A percentile compares a stretch with the other conserved stretches of the same genome.
phyloP scores from a whole-genome alignment of 371 early-diverging fungal genomes.

The Gilbertella persicaria region DNA sequence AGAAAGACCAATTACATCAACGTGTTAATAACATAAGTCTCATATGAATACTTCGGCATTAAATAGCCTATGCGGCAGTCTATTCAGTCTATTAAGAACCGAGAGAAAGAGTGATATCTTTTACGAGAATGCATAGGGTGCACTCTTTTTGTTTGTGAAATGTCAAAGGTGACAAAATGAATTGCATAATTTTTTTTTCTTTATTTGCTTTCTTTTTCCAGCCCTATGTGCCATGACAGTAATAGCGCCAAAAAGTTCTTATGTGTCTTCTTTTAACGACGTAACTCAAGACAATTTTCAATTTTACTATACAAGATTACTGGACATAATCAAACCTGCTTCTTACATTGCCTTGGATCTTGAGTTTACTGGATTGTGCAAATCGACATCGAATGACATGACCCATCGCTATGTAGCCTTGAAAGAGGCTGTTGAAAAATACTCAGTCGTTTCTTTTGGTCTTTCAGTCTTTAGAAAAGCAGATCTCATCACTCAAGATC shows the following conservation, averaged over 20 bases:
- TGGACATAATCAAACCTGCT: slow-evolving; percentile 37
- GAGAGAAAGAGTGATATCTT: too few species aligned
- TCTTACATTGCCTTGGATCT: slow-evolving; percentile 82
- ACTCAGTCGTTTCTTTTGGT: slow-evolving; percentile 84
- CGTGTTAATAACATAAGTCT: too few species aligned
- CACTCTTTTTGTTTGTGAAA: too few species aligned
- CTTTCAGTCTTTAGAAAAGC: slow-evolving; percentile 62
- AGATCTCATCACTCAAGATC: neutral
- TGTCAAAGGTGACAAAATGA: too few species aligned
- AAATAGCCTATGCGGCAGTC: neutral
- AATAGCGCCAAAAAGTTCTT: slow-evolving; percentile 11
- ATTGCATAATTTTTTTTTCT: too few species aligned
- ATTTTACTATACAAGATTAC: slow-evolving; percentile 12
- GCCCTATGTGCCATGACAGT: too few species aligned
- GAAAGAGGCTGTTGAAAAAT: slow-evolving; percentile 60
- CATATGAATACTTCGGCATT: neutral
- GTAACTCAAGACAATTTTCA: slow-evolving; percentile 18
- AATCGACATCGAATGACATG: slow-evolving; percentile 46
- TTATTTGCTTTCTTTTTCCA: too few species aligned
- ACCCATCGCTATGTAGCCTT: slow-evolving; percentile 76
- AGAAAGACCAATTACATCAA: neutral
- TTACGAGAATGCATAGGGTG: too few species aligned
- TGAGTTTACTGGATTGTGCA: slow-evolving; percentile 86
- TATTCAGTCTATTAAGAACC: neutral
- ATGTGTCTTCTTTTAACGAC: slow-evolving; percentile 2